Base-by-base conservation (phyloP, 352 stramenopile genomes). In the Thalassiosira mediterranea region DNA sequence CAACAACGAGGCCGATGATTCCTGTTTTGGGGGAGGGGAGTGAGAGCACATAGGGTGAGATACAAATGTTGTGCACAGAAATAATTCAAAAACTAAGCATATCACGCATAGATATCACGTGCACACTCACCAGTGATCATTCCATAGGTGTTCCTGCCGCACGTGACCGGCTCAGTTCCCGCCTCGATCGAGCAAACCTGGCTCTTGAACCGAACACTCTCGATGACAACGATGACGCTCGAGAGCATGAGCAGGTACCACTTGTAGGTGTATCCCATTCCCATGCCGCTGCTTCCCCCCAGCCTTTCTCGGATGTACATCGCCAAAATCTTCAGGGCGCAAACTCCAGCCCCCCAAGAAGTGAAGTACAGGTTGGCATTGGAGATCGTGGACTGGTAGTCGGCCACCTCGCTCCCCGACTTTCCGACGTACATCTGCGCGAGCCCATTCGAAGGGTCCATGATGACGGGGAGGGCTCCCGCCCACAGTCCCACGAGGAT, bases 331-430 rank as follows among this genome's bases (percentile, higher is more conserved):
- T 42, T 63, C 8, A 82, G 42, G 0, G 61, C 58, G 32, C 52
- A 74, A 2, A 82, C 47, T 4, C 37, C 59, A 1, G 40, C 60
- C 1, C 73, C 73, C 73, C 65, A 77, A 3, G 42, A 23, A 40
- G 65, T 73, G 34, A 82, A 82, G 60, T 69, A 82, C 25, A 82
- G 51, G 49, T 82, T 82, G 53, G 65, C 73, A 54, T 82, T 76
- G 44, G 51, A 70, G 31, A 82, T 82, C 8, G 66, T 82, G 13
- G 65, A 34, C 47, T 82, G 73, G 28, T 70, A 82, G 52, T 82
- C 73, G n/a, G 53, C 34, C 0, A 72, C 60, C 0, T 47, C 48
- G 8, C 48, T 26, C 19, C n/a, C 26, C 8, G 46, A 58, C 21
- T 73, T 76, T 8, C 66, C 73, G 0, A 77, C 73, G 21, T 76